Evolutionary conservation across 768 basidiomycete species (phyloP), one percentile per base, ranked within the genome.

Genomic region (Chalciporus pseudorubinellus): DNA sequence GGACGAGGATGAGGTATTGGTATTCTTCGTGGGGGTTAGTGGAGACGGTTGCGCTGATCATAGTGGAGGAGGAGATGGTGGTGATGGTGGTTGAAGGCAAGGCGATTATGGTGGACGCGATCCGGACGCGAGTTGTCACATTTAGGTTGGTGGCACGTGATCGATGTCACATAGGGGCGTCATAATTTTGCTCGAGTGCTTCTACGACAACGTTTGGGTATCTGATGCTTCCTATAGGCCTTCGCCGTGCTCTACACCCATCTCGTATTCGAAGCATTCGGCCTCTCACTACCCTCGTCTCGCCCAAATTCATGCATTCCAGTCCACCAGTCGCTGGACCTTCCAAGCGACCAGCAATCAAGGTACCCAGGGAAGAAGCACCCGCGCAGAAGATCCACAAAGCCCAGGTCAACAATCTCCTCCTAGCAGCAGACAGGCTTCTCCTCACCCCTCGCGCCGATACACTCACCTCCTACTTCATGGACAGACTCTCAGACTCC

Each of bases 21-120:
- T 81, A 62, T 69, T 99, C 95, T 60, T 97, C 93, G 70, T 92
- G 89, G n/a, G n/a, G n/a, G n/a, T n/a, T n/a, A n/a, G n/a, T n/a
- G n/a, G n/a, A 0, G 54, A 52, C 56, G 43, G 3, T n/a, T 5
- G 36, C 9, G 42, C 22, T 38, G 29, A 21, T 9, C 29, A 29
- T 53, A 45, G 43, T 52, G 45, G 50, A 19, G 31, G 22, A 12
- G 26, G 34, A 26, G 33, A 10, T 33, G 22, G 46, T 16, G 43
- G 31, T 49, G 41, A 53, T 63, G 48, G 51, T 56, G 49, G 55
- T 52, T 4, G n/a, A 11, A 7, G 36, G 12, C 33, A 46, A 38
- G 38, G 46, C 36, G 45, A 44, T 39, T 31, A 11, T 31, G 20
- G 14, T 26, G 29, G 20, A 31, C 41, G 48, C 31, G 44, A 51